Percentiles rank a stretch among this genome's conserved stretches.
Conservation (phyloP, 2,329 filamentous ascomycete species). For the Massarina eburnea region DNA sequence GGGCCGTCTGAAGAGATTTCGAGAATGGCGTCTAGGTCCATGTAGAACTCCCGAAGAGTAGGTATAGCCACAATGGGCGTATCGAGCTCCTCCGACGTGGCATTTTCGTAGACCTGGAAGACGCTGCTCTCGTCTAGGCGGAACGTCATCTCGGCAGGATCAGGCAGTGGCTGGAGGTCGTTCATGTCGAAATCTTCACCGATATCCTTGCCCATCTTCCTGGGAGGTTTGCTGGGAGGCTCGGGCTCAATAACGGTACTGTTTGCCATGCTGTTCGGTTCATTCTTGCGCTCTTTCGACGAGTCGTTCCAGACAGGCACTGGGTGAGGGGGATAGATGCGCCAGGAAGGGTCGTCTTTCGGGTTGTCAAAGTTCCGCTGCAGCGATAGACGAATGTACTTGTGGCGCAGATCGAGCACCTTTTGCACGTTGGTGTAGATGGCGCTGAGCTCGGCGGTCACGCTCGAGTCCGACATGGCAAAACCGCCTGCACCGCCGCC, state of each 20-base stretch:
- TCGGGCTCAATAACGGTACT: constrained; percentile 39
- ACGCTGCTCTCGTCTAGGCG: constrained; percentile 81
- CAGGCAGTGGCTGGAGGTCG: constrained; percentile 74
- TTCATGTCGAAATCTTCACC: constrained; percentile 88
- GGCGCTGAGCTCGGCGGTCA: constrained; percentile 78
- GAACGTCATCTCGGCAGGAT: constrained; percentile 70
- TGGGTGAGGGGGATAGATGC: constrained; percentile 87
- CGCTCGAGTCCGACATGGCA: constrained; percentile 72
- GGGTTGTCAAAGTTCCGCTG: constrained; percentile 85
- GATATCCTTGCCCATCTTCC: constrained; percentile 87
- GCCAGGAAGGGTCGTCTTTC: constrained; percentile 79
- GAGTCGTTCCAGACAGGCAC: constrained; percentile 81
- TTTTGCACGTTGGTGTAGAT: constrained; percentile 92
- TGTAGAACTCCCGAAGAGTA: constrained; percentile 91
- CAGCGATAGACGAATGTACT: constrained; percentile 82
- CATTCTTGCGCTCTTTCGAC: constrained; percentile 50
- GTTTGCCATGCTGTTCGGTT: constrained; percentile 42
- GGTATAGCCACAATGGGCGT: constrained; percentile 81
- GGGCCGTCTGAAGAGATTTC: constrained; percentile 93
- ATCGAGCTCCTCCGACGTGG: constrained; percentile 61
- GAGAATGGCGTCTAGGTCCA: constrained; percentile 85
- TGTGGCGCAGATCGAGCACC: constrained; percentile 83
- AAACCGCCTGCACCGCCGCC: constrained; percentile 65
- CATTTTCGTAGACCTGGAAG: constrained; percentile 85
- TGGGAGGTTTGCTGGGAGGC: constrained; percentile 52